Evolutionary conservation across 2,329 filamentous ascomycete species (phyloP), one percentile per base, ranked within the genome.

Genomic region (Raffaelea deltoideospora): DNA sequence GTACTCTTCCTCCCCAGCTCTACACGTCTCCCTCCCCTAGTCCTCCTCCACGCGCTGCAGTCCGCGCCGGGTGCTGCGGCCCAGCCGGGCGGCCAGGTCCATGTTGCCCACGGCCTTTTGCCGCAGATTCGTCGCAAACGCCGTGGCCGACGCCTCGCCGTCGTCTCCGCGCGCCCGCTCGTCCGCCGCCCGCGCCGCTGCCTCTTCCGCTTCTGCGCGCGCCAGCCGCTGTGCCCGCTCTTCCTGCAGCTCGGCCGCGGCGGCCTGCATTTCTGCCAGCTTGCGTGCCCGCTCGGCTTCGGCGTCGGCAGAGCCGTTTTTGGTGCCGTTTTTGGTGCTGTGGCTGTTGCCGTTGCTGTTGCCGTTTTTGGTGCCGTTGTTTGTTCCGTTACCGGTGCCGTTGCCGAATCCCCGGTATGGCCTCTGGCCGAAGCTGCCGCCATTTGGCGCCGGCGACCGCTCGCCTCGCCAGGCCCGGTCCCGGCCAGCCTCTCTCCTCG

Each of bases 191-290:
- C 67, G 65, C 31, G 75, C 69, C 15, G 61, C 61, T 34, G 69
- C 66, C 46, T 92, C 84, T 41, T 65, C 65, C 43, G 73, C 70
- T 19, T 72, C 75, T 15, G 87, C 59, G 1, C 73, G 72, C 0
- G 72, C 70, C 10, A 92, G 60, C 19, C 84, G 71, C 41, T 69
- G 66, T 44, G 72, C 71, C 23, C 85, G 75, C 46, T 80, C 76
- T n/a, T 63, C 52, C 47, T 88, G 81, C 33, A 92, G 61, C 10
- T 79, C 72, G 1, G 65, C 67, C 5, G 80, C 80, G 21, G 75
- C 77, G 15, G 69, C 67, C 52, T 82, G 78, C 80, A 86, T 85
- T 9, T 74, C 76, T 14, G 76, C 79, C 15, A 85, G 57, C 51
- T 75, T 82, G 19, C 69, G 67, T 11, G 75, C 73, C n/a, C 67